Evolutionary conservation across 1,284 basidiomycete genomes (phyloP).

Genomic region (Tetrapyrgos nigripes): DNA sequence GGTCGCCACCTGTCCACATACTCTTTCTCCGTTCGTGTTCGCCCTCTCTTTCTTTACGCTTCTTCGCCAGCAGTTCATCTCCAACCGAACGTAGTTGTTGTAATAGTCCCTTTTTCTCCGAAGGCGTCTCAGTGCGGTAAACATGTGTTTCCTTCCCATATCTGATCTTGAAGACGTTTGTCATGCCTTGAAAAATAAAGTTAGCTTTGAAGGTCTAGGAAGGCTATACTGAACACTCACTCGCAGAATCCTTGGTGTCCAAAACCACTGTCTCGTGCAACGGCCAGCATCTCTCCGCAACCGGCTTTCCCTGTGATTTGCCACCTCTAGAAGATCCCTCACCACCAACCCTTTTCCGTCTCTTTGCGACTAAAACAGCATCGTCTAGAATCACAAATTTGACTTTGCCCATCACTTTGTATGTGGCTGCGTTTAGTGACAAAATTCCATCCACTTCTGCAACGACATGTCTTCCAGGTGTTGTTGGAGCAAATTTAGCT

Average conservation of each 20-base stretch:
- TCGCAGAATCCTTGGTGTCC: conserved; percentile 93
- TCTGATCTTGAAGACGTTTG: conserved; percentile 95
- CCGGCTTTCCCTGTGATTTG: conserved; percentile 66
- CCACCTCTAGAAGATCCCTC: conserved; percentile 40
- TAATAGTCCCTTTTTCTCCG: conserved; percentile 89
- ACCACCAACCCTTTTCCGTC: conserved; percentile 53
- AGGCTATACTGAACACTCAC: conserved; percentile 51
- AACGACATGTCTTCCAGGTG: conserved; percentile 90
- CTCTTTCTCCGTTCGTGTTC: conserved; percentile 89
- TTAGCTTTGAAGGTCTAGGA: background rate
- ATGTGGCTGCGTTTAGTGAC: conserved; percentile 93
- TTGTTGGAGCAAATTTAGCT: conserved; percentile 92
- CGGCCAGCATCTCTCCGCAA: conserved; percentile 93
- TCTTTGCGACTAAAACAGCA: conserved; percentile 82
- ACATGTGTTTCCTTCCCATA: conserved; percentile 94
- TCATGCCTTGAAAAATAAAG: conserved; percentile 66
- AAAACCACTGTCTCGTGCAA: conserved; percentile 92
- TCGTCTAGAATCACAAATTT: conserved; percentile 94
- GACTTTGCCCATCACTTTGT: conserved; percentile 89
- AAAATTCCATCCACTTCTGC: conserved; percentile 86
- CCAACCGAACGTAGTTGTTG: conserved; percentile 90
- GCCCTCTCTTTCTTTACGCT: conserved; percentile 90
- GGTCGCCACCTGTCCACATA: conserved; percentile 70
- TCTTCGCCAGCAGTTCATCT: conserved; percentile 88
- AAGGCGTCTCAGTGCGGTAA: conserved; percentile 81